Evolutionary conservation across 2,329 filamentous ascomycete genomes (phyloP).

Genomic region (Dothideomycetidae sp.): DNA sequence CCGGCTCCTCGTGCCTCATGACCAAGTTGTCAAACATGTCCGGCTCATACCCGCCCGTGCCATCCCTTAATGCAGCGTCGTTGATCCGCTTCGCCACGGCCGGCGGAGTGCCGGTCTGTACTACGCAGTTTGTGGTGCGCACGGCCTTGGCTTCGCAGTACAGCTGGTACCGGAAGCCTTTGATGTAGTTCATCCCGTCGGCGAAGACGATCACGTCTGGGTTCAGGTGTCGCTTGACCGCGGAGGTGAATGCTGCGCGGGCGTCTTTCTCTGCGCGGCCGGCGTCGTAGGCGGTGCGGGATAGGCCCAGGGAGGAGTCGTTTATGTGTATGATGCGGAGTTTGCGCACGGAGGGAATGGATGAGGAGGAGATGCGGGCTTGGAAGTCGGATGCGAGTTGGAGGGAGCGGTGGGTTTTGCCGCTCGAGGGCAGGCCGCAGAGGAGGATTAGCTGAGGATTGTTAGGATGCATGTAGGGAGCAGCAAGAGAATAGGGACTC

Average conservation of each 20-base stretch:
- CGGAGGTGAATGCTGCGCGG: conserved; percentile 58
- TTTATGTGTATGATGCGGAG: conserved; percentile 62
- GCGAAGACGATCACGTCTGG: conserved; percentile 64
- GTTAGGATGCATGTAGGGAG: background rate
- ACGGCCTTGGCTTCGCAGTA: conserved; percentile 74
- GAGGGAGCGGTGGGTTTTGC: conserved; percentile 45
- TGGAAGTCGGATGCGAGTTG: conserved; percentile 54
- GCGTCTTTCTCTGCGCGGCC: conserved; percentile 74
- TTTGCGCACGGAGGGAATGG: conserved; percentile 32
- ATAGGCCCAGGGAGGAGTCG: conserved; percentile 55
- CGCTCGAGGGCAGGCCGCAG: conserved; percentile 49
- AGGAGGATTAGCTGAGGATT: conserved; percentile 42
- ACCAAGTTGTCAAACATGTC: conserved; percentile 66
- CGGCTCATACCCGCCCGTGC: conserved; percentile 34
- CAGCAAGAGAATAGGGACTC: background rate
- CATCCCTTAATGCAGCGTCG: conserved; percentile 29
- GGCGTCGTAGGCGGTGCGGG: conserved; percentile 58
- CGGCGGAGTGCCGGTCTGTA: conserved; percentile 46
- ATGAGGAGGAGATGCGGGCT: conserved; percentile 37
- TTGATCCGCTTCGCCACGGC: conserved; percentile 48
- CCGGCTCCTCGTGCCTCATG: conserved; percentile 75
- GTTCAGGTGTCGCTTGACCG: conserved; percentile 61
- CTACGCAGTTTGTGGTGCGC: conserved; percentile 58
- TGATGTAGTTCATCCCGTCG: conserved; percentile 76
- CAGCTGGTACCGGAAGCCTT: conserved; percentile 76